Percentiles rank a stretch among this genome's conserved stretches.
These are phyloP conservation scores for Talaromyces rugulosus DNA, from an alignment of 2,329 filamentous ascomycete species.

Conservation along the genomic window DNA sequence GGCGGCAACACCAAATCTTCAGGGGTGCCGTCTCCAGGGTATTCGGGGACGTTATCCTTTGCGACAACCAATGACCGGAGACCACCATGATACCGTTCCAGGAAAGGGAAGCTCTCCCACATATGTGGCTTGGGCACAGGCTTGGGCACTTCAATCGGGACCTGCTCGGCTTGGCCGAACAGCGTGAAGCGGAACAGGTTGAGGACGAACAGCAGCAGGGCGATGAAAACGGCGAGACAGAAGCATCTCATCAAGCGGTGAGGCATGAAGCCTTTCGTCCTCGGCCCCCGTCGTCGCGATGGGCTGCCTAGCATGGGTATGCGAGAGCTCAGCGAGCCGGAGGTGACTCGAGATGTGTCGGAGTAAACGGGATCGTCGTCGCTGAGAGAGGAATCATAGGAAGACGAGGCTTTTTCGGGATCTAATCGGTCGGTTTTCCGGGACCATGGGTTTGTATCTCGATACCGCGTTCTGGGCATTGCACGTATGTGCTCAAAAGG, in stretches of 20 bases:
- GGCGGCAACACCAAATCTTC: conserved; percentile 44
- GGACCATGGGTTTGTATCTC: conserved; percentile 12
- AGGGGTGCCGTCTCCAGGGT: conserved; percentile 57
- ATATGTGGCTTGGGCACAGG: conserved; percentile 58
- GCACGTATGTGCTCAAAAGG: conserved; percentile 8
- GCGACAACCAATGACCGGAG: conserved; percentile 66
- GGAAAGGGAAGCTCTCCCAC: conserved; percentile 85
- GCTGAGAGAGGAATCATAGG: conserved; percentile 17
- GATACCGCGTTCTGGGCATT: conserved; percentile 11
- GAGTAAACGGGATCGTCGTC: conserved; percentile 40
- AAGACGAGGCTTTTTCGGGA: conserved; percentile 11
- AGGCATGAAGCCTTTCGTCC: conserved; percentile 42
- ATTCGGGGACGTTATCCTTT: conserved; percentile 70
- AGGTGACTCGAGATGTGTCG: conserved; percentile 52
- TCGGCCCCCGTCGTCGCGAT: conserved; percentile 28
- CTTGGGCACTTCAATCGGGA: conserved; percentile 48
- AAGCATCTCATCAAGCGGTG: conserved; percentile 73
- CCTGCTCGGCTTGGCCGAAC: conserved; percentile 24
- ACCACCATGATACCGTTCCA: conserved; percentile 87
- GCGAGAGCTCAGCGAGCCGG: conserved; percentile 24
- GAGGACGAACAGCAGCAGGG: conserved; percentile 72
- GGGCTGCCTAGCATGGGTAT: conserved; percentile 31
- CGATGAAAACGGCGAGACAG: conserved; percentile 64
- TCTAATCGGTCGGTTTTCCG: conserved; percentile 8
- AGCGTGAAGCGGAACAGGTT: conserved; percentile 70